A percentile compares a stretch with the other conserved stretches of the same genome.
These are phyloP conservation scores for Coccomyxa sp. DNA, from an alignment of 139 green algal genomes.

Conservation along the genomic window DNA sequence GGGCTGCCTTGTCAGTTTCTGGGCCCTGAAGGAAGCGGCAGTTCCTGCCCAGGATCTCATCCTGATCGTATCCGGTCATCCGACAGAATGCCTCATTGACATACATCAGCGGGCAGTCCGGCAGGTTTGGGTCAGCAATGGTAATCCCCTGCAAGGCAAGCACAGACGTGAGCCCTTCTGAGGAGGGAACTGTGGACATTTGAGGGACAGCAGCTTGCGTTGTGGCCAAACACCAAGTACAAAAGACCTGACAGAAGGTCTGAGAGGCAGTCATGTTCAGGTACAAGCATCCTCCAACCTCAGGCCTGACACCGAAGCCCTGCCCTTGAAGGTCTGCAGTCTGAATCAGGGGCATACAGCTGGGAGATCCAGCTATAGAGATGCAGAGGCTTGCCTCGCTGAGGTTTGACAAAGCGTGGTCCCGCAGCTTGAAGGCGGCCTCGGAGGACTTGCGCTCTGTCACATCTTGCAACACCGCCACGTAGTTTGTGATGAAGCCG, in stretches of 20 bases:
- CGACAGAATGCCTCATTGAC: constrained; percentile 70
- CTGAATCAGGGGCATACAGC: too few relatives aligned
- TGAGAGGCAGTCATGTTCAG: too few relatives aligned
- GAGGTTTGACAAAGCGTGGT: constrained; percentile 4
- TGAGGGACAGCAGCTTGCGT: too few relatives aligned
- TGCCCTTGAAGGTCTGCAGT: too few relatives aligned
- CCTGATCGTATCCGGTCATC: constrained; percentile 74
- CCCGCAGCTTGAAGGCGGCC: constrained; percentile 4
- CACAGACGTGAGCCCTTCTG: too few relatives aligned
- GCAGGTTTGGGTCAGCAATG: constrained; percentile 61
- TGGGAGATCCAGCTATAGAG: too few relatives aligned
- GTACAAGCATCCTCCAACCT: too few relatives aligned
- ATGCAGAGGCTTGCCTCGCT: too few relatives aligned
- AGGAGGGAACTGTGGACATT: too few relatives aligned
- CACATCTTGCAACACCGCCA: constrained; percentile 11
- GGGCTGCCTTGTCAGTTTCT: constrained; percentile 25
- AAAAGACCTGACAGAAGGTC: too few relatives aligned
- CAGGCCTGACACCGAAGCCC: too few relatives aligned
- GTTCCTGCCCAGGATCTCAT: constrained; percentile 60
- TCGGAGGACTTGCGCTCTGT: constrained; percentile 7
- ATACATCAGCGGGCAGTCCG: constrained; percentile 85
- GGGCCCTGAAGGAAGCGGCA: constrained; percentile 50
- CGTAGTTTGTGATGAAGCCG: constrained; percentile 2
- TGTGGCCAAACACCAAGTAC: too few relatives aligned
- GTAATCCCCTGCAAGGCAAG: constrained; percentile 71